Percentiles rank a stretch among this genome's conserved stretches.
These are phyloP conservation scores for Huntiella abstrusa DNA, from an alignment of 2,329 filamentous ascomycete genomes.

Conservation along the genomic window DNA sequence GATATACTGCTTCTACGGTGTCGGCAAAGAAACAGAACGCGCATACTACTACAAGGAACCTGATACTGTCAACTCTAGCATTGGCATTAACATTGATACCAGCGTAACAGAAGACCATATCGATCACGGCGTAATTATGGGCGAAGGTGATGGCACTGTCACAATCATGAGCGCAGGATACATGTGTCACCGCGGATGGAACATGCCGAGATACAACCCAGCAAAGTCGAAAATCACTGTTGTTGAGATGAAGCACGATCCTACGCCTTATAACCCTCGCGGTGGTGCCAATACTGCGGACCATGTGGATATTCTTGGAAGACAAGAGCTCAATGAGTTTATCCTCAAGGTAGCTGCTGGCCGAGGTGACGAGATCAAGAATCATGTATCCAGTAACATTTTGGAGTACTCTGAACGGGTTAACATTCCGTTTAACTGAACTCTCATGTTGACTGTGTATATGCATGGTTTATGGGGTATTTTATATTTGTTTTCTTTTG, in stretches of 20 bases:
- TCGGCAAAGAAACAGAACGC: slow-evolving; percentile 84
- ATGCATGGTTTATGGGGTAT: neutral
- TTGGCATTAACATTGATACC: slow-evolving; percentile 60
- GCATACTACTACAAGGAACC: slow-evolving; percentile 70
- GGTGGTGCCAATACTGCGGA: slow-evolving; percentile 57
- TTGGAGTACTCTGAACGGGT: slow-evolving; percentile 65
- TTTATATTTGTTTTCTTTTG: neutral
- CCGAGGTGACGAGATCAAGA: slow-evolving; percentile 57
- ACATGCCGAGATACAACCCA: slow-evolving; percentile 83
- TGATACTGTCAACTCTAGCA: slow-evolving; percentile 41
- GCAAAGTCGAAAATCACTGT: slow-evolving; percentile 63
- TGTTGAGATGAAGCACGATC: slow-evolving; percentile 93
- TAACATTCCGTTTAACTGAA: slow-evolving; percentile 52
- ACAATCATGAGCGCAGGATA: slow-evolving; percentile 83
- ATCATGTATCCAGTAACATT: slow-evolving; percentile 67
- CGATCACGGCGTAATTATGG: slow-evolving; percentile 86
- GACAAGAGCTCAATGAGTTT: slow-evolving; percentile 77
- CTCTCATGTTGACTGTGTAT: neutral
- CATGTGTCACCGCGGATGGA: slow-evolving; percentile 94
- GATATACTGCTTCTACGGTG: slow-evolving; percentile 93
- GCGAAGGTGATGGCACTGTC: slow-evolving; percentile 90
- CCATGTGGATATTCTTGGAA: slow-evolving; percentile 87
- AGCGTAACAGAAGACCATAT: slow-evolving; percentile 37
- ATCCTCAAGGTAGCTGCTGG: slow-evolving; percentile 76
- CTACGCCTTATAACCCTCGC: slow-evolving; percentile 74